Percentiles rank a stretch among this genome's conserved stretches.
Conservation (phyloP, 2,329 filamentous ascomycete genomes). For the Coniochaeta hoffmannii region DNA sequence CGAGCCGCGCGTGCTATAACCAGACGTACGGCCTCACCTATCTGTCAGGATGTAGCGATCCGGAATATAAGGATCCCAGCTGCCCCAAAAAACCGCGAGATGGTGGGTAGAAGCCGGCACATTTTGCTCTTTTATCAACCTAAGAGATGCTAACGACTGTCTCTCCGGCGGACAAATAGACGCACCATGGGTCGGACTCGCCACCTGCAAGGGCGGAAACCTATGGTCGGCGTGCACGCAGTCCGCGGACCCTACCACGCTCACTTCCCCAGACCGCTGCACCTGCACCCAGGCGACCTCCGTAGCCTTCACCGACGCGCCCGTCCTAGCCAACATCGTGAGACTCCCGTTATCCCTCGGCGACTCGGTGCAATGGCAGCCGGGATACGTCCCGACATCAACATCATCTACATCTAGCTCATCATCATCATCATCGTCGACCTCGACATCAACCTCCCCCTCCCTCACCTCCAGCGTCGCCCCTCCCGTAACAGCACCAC, state of each 20-base stretch:
- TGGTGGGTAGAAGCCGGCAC: conserved; percentile 6
- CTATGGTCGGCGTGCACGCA: conserved; percentile 2
- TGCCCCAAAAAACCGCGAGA: conserved; percentile 19
- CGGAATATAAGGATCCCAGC: conserved; percentile 15
- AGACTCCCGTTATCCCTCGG: background rate
- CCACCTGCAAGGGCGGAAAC: background rate
- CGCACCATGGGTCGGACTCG: conserved; percentile 1
- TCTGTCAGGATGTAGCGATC: conserved; percentile 21
- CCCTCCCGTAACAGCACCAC: background rate
- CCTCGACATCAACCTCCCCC: background rate
- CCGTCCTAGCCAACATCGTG: background rate
- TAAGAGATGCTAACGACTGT: background rate
- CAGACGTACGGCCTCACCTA: conserved; percentile 15
- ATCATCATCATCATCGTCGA: background rate
- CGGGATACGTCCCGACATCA: background rate
- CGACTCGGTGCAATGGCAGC: background rate
- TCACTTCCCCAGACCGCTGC: background rate
- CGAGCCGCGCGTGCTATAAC: conserved; percentile 18
- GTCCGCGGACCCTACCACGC: background rate
- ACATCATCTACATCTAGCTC: background rate
- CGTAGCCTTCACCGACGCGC: background rate
- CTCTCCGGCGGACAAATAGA: background rate
- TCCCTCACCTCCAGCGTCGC: background rate
- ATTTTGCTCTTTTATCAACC: background rate
- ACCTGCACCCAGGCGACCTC: background rate